phyloP scores from a whole-genome alignment of 176 grass and related monocot genomes.

The Carex littledalei region DNA sequence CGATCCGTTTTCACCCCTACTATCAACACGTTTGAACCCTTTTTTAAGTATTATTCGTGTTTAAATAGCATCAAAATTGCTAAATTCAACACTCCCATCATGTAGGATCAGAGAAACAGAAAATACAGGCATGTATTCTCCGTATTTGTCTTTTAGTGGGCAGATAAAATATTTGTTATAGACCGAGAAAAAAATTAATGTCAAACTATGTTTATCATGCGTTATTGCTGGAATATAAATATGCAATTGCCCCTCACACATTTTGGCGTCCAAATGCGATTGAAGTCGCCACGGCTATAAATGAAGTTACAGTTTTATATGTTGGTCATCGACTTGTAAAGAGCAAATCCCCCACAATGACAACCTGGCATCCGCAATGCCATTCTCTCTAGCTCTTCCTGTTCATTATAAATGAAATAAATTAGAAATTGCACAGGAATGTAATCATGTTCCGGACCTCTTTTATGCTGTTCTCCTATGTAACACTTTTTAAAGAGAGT shows the following conservation, averaged over 20 bases:
- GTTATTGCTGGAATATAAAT: neutral
- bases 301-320: neutral
- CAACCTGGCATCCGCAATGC: conserved; percentile 60
- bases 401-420: conserved; percentile 10
- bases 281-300: neutral
- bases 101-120: neutral
- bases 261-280: neutral
- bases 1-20: too few relatives aligned
- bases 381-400: conserved; percentile 66
- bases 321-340: conserved; percentile 54
- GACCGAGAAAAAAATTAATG: neutral
- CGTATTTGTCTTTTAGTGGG: neutral
- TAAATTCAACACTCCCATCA: neutral
- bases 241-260: neutral
- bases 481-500: neutral
- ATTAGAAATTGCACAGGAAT: neutral
- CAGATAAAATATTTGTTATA: too few relatives aligned
- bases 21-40: neutral
- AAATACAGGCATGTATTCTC: neutral
- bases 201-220: neutral
- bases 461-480: neutral
- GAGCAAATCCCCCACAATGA: conserved; percentile 66
- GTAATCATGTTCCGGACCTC: neutral
- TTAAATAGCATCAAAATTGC: neutral
- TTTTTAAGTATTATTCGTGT: neutral